A percentile compares a stretch with the other conserved stretches of the same genome.
Conservation (phyloP, 805 yeast species). For the Nakazawaea anatomiae region DNA sequence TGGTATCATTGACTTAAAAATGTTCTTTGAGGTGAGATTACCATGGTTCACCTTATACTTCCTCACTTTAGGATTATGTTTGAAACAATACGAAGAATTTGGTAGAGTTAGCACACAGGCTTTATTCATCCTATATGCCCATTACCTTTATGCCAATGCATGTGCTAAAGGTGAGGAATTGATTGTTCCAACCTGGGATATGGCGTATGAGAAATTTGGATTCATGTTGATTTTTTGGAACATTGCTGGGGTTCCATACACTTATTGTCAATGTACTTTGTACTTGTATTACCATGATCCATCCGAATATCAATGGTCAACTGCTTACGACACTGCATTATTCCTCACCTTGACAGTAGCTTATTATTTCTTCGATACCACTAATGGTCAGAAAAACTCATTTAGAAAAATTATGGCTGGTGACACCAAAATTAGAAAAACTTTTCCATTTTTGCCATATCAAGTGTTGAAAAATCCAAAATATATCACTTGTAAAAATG, state of each 20-base stretch:
- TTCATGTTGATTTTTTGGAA: constrained; percentile 99
- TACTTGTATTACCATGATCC: constrained; percentile 83
- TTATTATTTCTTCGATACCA: constrained; percentile 91
- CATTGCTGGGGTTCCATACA: constrained; percentile 98
- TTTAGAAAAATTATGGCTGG: constrained; percentile 85
- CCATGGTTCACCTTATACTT: constrained; percentile 94
- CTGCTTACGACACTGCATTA: constrained; percentile 50
- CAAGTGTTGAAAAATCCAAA: constrained; percentile 78
- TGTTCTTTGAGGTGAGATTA: constrained; percentile 95
- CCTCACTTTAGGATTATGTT: constrained; percentile 64
- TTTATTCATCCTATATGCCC: constrained; percentile 67
- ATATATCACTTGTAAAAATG: constrained; percentile 79
- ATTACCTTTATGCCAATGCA: constrained; percentile 93
- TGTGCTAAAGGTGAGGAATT: constrained; percentile 97
- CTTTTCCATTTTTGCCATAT: constrained; percentile 91
- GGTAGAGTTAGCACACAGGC: constrained; percentile 80
- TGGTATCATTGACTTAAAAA: constrained; percentile 88
- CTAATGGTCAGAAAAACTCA: constrained; percentile 90
- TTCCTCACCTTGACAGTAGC: constrained; percentile 56
- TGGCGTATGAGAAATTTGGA: constrained; percentile 99
- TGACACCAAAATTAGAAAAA: constrained; percentile 66
- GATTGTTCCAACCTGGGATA: constrained; percentile 98
- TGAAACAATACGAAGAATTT: constrained; percentile 75
- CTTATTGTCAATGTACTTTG: constrained; percentile 91
- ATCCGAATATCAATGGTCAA: constrained; percentile 69